Percentiles rank a stretch among this genome's conserved stretches.
Evolutionary conservation across 129 eudicot genomes (phyloP).

Genomic region (Tagetes patula): DNA sequence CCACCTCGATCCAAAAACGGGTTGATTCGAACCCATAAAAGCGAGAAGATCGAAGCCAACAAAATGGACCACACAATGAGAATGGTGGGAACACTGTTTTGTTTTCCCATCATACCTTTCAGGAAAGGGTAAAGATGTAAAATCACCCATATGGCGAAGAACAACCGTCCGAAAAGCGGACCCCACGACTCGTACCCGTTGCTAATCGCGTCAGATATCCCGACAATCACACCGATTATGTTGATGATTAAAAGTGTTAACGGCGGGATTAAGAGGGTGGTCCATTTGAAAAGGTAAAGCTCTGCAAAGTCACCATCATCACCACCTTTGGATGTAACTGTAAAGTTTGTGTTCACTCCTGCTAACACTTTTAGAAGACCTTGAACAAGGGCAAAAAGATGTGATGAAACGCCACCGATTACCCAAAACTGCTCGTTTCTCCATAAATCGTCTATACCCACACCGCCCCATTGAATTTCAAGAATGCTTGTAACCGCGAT

Average conservation of each 20-base stretch:
- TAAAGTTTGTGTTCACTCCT: slow-evolving; percentile 79
- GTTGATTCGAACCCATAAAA: slow-evolving; percentile 77
- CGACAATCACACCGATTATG: slow-evolving; percentile 67
- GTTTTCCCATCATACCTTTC: slow-evolving; percentile 87
- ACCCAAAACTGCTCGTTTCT: slow-evolving; percentile 90
- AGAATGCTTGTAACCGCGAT: slow-evolving; percentile 67
- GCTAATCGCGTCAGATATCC: slow-evolving; percentile 70
- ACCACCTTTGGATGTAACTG: slow-evolving; percentile 74
- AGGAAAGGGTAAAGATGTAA: slow-evolving; percentile 88
- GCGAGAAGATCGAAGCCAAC: slow-evolving; percentile 75
- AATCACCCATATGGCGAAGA: slow-evolving; percentile 84
- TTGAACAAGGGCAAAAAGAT: slow-evolving; percentile 71
- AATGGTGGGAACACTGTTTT: slow-evolving; percentile 61
- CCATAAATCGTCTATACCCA: slow-evolving; percentile 73
- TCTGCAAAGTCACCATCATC: slow-evolving; percentile 78
- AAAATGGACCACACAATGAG: slow-evolving; percentile 79
- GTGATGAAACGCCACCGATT: slow-evolving; percentile 74
- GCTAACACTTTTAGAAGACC: slow-evolving; percentile 87
- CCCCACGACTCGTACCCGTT: slow-evolving; percentile 89
- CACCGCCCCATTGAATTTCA: slow-evolving; percentile 86
- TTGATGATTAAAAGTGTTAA: slow-evolving; percentile 62
- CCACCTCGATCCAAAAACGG: slow-evolving; percentile 65
- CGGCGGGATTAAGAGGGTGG: slow-evolving; percentile 73
- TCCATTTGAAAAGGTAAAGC: slow-evolving; percentile 81
- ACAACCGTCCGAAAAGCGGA: slow-evolving; percentile 66